Conservation (phyloP, 2,329 filamentous ascomycete genomes). For the Mariannaea sp. region DNA sequence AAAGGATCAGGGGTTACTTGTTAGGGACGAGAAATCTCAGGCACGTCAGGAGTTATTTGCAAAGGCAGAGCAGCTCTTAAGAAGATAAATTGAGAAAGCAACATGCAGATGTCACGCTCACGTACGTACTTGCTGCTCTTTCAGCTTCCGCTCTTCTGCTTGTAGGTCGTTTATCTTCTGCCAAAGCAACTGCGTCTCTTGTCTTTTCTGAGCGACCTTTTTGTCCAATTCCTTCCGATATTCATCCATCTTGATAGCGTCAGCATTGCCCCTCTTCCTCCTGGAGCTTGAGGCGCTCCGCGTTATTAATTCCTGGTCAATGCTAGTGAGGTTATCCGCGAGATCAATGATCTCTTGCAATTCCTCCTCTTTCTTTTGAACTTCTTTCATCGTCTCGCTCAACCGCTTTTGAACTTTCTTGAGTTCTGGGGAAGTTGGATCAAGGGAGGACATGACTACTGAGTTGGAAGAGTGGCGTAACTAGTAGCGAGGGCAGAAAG, state of each 20-base stretch:
- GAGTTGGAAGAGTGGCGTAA: too few species aligned
- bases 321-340: neutral
- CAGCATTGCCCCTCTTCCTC: neutral
- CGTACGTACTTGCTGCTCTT: neutral
- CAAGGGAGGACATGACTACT: neutral
- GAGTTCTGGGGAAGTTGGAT: neutral
- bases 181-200: neutral
- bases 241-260: neutral
- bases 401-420: neutral
- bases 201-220: neutral
- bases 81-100: neutral
- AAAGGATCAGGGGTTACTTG: slow-evolving; percentile 8
- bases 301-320: neutral
- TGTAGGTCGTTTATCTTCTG: neutral
- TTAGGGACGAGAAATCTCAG: slow-evolving; percentile 7
- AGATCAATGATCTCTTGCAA: neutral
- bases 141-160: neutral
- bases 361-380: neutral
- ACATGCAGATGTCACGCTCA: too few species aligned
- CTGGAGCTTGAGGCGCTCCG: neutral
- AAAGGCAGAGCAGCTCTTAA: neutral
- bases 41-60: slow-evolving; percentile 4
- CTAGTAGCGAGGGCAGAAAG: too few species aligned
- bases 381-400: neutral
- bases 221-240: neutral